phyloP scores from a whole-genome alignment of 768 basidiomycete species.

The Chalciporus pseudorubinellus region DNA sequence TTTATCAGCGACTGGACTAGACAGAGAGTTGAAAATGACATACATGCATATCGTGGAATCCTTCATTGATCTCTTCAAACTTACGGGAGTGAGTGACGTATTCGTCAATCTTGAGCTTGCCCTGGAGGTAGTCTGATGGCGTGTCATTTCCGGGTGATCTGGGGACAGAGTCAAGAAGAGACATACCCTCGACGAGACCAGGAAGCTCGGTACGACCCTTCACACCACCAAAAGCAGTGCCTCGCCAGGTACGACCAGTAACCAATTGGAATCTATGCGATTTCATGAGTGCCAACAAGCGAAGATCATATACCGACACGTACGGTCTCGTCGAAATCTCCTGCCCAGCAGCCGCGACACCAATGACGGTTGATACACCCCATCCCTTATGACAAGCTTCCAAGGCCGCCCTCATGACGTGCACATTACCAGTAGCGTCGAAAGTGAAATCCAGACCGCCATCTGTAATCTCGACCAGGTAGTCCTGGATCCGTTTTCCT shows the following conservation, averaged over 20 bases:
- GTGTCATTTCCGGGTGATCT: neutral
- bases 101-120: conserved; percentile 88
- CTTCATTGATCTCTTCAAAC: conserved; percentile 75
- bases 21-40: conserved; percentile 34
- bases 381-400: conserved; percentile 99
- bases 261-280: conserved; percentile 56
- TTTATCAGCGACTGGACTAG: conserved; percentile 3
- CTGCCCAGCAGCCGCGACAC: conserved; percentile 95
- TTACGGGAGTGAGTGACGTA: conserved; percentile 88
- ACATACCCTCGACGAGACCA: conserved; percentile 81
- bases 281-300: conserved; percentile 5
- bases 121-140: conserved; percentile 69
- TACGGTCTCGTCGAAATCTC: conserved; percentile 90
- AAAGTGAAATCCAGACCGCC: conserved; percentile 97
- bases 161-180: neutral
- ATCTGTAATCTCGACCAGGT: conserved; percentile 90
- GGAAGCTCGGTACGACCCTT: conserved; percentile 97
- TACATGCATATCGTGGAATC: conserved; percentile 97
- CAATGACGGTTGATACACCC: conserved; percentile 95
- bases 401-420: conserved; percentile 92
- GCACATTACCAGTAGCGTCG: conserved; percentile 93
- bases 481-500: conserved; percentile 84
- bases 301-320: conserved; percentile 26
- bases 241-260: conserved; percentile 92
- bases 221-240: conserved; percentile 94